Evolutionary conservation across 768 basidiomycete species (phyloP).

Genomic region (Podaxis sp.): DNA sequence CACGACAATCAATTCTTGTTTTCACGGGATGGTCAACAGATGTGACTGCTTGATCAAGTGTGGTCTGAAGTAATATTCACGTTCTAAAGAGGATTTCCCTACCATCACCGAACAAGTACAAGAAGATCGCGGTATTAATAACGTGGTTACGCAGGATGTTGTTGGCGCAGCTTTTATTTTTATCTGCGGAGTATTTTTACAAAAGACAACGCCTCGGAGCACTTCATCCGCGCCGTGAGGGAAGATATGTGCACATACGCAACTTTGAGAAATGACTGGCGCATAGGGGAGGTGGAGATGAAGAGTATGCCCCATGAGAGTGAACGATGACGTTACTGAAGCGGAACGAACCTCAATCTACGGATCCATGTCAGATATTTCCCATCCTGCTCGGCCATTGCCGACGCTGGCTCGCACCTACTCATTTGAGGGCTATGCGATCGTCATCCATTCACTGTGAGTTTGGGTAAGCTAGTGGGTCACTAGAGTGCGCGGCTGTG

Average conservation of each 20-base stretch:
- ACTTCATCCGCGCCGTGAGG: not conserved
- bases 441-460: not conserved
- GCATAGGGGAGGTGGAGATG: not conserved
- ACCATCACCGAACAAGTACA: not conserved
- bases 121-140: not conserved
- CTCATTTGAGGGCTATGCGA: not conserved
- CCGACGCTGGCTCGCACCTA: constrained; percentile 10
- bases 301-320: not conserved
- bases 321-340: not conserved
- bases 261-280: not conserved
- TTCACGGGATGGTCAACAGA: not conserved
- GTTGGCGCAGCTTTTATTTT: not conserved
- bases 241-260: not conserved
- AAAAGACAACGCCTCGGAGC: not conserved
- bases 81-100: not conserved
- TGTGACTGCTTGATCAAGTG: not conserved
- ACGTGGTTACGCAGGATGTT: not conserved
- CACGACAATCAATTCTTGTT: not conserved
- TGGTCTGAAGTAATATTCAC: not conserved
- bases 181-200: not conserved
- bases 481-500: not conserved
- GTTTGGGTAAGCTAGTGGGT: not conserved
- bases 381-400: constrained; percentile 1
- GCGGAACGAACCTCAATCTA: not conserved
- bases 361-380: not conserved